A percentile compares a stretch with the other conserved stretches of the same genome.
phyloP scores from a whole-genome alignment of 768 basidiomycete species.

The Exidia glandulosa region DNA sequence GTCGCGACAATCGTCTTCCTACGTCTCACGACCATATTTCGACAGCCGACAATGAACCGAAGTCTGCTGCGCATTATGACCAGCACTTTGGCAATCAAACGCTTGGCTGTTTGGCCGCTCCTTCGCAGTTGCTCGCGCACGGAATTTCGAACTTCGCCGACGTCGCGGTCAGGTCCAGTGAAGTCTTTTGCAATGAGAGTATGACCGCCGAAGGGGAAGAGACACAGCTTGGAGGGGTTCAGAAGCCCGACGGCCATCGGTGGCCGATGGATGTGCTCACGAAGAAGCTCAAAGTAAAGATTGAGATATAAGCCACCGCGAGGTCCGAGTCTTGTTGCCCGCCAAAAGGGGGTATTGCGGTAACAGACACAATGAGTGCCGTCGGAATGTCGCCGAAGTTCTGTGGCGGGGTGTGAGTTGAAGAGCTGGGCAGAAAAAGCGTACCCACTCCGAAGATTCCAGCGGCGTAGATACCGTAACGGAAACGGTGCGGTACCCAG shows the following conservation, averaged over 20 bases:
- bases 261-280: too few species aligned
- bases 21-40: too few species aligned
- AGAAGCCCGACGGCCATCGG: too few species aligned
- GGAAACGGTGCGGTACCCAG: slow-evolving; percentile 70
- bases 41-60: too few species aligned
- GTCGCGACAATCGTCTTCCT: too few species aligned
- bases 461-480: slow-evolving; percentile 57
- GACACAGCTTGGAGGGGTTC: too few species aligned
- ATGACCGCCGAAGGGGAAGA: slow-evolving; percentile 54
- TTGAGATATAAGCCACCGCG: slow-evolving; percentile 55
- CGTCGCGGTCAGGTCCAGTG: slow-evolving; percentile 48
- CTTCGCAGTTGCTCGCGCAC: slow-evolving; percentile 12
- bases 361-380: slow-evolving; percentile 53
- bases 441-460: slow-evolving; percentile 63
- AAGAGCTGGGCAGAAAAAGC: too few species aligned
- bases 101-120: not conserved
- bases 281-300: slow-evolving; percentile 48
- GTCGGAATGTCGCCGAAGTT: not conserved
- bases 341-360: slow-evolving; percentile 49
- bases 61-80: not conserved
- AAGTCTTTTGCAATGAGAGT: slow-evolving; percentile 51
- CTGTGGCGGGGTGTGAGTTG: too few species aligned
- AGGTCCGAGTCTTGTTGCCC: slow-evolving; percentile 8
- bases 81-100: not conserved
- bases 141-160: slow-evolving; percentile 40